Evolutionary conservation across 768 basidiomycete species (phyloP).

Genomic region (Suillus americanus): DNA sequence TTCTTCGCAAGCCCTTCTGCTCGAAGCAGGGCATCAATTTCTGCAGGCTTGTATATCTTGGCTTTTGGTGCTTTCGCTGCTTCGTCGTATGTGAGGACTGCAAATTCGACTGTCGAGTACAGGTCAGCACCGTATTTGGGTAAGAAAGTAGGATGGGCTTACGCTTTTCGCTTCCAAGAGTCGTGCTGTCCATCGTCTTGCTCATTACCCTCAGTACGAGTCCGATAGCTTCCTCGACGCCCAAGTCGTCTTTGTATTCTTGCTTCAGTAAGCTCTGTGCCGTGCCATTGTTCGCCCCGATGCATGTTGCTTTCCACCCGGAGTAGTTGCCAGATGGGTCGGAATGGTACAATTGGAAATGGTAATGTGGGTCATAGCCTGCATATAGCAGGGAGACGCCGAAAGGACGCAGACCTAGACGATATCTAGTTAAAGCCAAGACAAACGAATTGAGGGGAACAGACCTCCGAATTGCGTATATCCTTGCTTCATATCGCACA

Average conservation of each 20-base stretch:
- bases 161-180: slow-evolving; percentile 95
- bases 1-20: slow-evolving; percentile 86
- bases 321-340: slow-evolving; percentile 99
- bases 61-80: slow-evolving; percentile 76
- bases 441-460: slow-evolving; percentile 13
- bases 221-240: slow-evolving; percentile 88
- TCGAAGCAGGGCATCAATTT: slow-evolving; percentile 81
- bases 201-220: slow-evolving; percentile 94
- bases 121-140: background rate
- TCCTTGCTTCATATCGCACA: slow-evolving; percentile 98
- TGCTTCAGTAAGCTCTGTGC: slow-evolving; percentile 95
- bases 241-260: slow-evolving; percentile 96
- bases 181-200: slow-evolving; percentile 99
- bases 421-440: slow-evolving; percentile 1
- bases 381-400: slow-evolving; percentile 97
- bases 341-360: slow-evolving; percentile 97
- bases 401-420: slow-evolving; percentile 88
- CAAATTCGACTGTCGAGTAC: slow-evolving; percentile 82
- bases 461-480: slow-evolving; percentile 96
- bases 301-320: slow-evolving; percentile 98
- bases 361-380: slow-evolving; percentile 93
- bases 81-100: slow-evolving; percentile 86
- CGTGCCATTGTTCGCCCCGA: slow-evolving; percentile 97
- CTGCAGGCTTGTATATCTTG: slow-evolving; percentile 87
- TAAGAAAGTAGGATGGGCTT: slow-evolving; percentile 29